Evolutionary conservation across 768 basidiomycete genomes (phyloP).

Genomic region (Phlebiopsis gigantea): DNA sequence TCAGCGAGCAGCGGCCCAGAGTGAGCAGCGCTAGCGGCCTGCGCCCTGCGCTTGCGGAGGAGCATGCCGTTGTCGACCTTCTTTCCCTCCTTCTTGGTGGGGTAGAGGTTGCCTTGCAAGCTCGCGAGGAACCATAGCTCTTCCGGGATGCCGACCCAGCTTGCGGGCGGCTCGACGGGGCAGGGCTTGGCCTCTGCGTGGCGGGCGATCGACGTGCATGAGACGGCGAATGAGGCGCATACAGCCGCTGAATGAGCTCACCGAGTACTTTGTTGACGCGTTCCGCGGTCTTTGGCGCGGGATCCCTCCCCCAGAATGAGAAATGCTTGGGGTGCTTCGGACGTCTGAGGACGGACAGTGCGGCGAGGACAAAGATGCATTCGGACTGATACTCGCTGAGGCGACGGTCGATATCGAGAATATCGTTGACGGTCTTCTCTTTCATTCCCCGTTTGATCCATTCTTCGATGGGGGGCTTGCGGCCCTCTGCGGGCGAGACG

Average conservation of each 20-base stretch:
- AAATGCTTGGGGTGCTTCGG: slow-evolving; percentile 53
- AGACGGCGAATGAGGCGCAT: neutral
- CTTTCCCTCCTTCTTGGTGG: slow-evolving; percentile 1
- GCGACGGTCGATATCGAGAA: slow-evolving; percentile 5
- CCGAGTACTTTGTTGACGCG: slow-evolving; percentile 49
- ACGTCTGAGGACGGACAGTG: slow-evolving; percentile 52
- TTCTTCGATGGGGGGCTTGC: slow-evolving; percentile 1
- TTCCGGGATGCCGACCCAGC: slow-evolving; percentile 9
- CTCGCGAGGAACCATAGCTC: slow-evolving; percentile 8
- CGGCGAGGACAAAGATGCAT: slow-evolving; percentile 50
- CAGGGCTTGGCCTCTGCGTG: slow-evolving; percentile 9
- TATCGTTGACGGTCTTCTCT: slow-evolving; percentile 9
- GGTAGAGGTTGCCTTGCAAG: slow-evolving; percentile 3
- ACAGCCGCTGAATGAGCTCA: slow-evolving; percentile 25
- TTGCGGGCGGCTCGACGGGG: slow-evolving; percentile 8
- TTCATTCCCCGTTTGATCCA: slow-evolving; percentile 5
- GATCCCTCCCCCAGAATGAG: slow-evolving; percentile 57
- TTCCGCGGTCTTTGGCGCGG: slow-evolving; percentile 43
- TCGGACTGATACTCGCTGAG: slow-evolving; percentile 22
- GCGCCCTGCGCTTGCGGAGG: slow-evolving; percentile 8
- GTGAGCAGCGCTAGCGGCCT: neutral
- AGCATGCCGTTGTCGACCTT: slow-evolving; percentile 7
- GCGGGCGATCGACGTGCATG: neutral
- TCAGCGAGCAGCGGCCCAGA: neutral
- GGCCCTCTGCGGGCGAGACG: slow-evolving; percentile 26